Percentiles rank a stretch among this genome's conserved stretches.
Conservation (phyloP, 129 eudicot species). For the Helianthus annuus region HanXRQr2.0-SUNRISE NC_035441.2:189638051-189638550, state of each 20-base stretch:
- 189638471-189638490: constrained; percentile 6
- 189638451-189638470: constrained; percentile 46
- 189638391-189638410: constrained; percentile 97
- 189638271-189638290: constrained; percentile 98
- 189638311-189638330: constrained; percentile 10
- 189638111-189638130: constrained; percentile 97
- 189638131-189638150: constrained; percentile 21
- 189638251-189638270: constrained; percentile 93
- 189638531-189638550: constrained; percentile 90
- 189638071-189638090: constrained; percentile 87
- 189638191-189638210: constrained; percentile 7
- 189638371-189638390: constrained; percentile 99
- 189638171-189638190: not conserved
- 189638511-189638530: not conserved
- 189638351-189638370: constrained; percentile 23
- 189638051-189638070: constrained; percentile 77
- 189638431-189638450: constrained; percentile 99
- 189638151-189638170: not conserved
- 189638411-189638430: constrained; percentile 96
- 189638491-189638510: constrained; percentile 18
- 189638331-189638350: not conserved
- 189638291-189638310: constrained; percentile 63
- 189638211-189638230: not conserved
- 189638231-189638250: constrained; percentile 91
- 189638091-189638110: constrained; percentile 93